Base-by-base conservation (phyloP, 1,139 yeast species). In the Yamadazyma triangularis region DNA sequence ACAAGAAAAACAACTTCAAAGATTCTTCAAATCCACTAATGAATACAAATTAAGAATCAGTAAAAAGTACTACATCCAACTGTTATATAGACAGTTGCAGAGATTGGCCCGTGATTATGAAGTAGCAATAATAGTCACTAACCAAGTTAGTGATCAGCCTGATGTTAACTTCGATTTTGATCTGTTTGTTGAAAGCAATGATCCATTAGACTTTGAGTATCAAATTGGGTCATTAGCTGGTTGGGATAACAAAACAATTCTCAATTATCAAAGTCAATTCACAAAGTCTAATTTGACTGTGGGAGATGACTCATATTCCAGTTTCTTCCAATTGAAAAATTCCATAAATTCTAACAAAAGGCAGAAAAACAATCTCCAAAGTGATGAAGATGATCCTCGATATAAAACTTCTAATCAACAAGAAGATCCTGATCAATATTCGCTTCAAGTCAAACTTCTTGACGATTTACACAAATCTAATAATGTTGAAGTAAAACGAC, bases 191-290 rank as follows among this genome's bases (percentile, higher is more conserved):
- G 47, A 35, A 13, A 29, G 38, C 4, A 32, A 32, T 7, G 54
- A 66, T 31, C 59, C 71, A n/a, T 51, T 76, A 36, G 73, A 70
- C 29, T 59, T 73, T 35, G 84, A 83, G 38, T 78, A 78, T 45
- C 96, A 87, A 48, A 46, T 79, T 12, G 85, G 93, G 3, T 76
- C 82, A 68, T 62, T 75, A 34, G 68, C 78, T 4, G 96, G 95
- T 0, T 87, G 95, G 95, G 79, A 75, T 39, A 56, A 57, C 30
- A 46, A 53, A 0, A 54, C 64, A 4, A 56, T 69, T 8, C 36
- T 31, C 13, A 36, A 36, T 7, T 44, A 38, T 27, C 54, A 48
- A 23, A 29, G 23, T 10, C 20, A 18, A 18, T 18, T 18, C 9
- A 18, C 20, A 18, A 7, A 6, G 3, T 26, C 25, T 12, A 22